Conservation (phyloP, 495 filamentous ascomycete species). For the Daldinia decipiens region DNA sequence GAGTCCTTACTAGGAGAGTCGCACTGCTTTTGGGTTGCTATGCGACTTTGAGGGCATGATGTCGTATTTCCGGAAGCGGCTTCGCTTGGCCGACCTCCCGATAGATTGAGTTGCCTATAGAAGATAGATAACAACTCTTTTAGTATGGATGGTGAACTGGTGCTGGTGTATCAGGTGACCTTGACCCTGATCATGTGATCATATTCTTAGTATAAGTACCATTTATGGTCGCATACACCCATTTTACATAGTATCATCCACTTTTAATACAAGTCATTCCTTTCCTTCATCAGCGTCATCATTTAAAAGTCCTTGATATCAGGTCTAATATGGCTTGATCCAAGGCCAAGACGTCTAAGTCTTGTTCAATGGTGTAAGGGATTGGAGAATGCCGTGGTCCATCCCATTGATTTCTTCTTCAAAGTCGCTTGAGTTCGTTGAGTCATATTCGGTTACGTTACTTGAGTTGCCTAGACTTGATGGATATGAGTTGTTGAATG, state of each 20-base stretch:
- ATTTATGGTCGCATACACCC: too few relatives aligned
- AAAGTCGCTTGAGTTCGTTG: conserved; percentile 1
- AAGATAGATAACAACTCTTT: neutral
- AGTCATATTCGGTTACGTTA: neutral
- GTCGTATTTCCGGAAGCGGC: neutral
- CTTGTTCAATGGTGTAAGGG: too few relatives aligned
- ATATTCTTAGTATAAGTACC: too few relatives aligned
- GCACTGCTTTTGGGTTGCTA: neutral
- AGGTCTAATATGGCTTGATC: too few relatives aligned
- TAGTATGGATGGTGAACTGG: neutral
- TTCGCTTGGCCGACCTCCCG: neutral
- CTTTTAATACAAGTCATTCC: too few relatives aligned
- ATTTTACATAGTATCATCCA: too few relatives aligned
- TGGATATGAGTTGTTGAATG: neutral
- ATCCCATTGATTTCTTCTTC: neutral
- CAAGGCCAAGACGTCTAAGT: too few relatives aligned
- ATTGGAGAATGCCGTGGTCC: neutral
- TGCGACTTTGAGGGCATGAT: neutral
- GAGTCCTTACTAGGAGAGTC: neutral
- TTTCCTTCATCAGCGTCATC: too few relatives aligned
- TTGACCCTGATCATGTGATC: too few relatives aligned
- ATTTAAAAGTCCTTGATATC: too few relatives aligned
- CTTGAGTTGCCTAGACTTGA: neutral
- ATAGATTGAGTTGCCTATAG: neutral
- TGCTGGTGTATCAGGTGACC: too few relatives aligned